Base-by-base conservation (phyloP, 2,329 filamentous ascomycete species). In the Aschersonia sp. region DNA sequence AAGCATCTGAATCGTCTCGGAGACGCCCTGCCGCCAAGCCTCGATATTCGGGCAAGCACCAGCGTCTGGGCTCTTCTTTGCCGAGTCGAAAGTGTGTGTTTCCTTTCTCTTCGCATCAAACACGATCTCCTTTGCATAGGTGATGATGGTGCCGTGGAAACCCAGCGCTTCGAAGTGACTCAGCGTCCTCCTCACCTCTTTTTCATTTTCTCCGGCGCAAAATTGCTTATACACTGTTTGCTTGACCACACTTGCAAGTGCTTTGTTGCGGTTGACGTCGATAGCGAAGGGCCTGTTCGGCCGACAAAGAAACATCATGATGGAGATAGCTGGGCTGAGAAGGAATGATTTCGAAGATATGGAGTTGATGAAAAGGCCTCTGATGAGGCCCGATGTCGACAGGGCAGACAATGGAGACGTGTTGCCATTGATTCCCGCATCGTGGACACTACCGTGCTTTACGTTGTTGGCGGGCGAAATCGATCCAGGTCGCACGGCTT, bases 111-210 rank as follows among this genome's bases (percentile, higher is more conserved):
- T 59, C 35, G 65, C 58, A 45, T 71, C 66, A 35, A 69, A 67
- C 0, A 69, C 59, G 5, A 65, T 67, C 47, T 67, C 65, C 7
- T 60, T 61, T 2, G 74, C 74, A 51, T 74, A 78, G 47, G 77
- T 76, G 9, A 78, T 65, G 7, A 78, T 75, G n/a, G 76, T 69
- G 4, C 74, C 75, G 10, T 66, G 62, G 55, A 76, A 78, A 0
- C 75, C 75, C 45, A 77, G 63, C 5, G 64, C 57, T 45, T 70
- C 65, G 30, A 75, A 54, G n/a, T 66, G 59, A 7, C 61, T 60
- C 47, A 68, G 66, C 0, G 65, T 70, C 20, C 56, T 57, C n/a
- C 61, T 61, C 0, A 75, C 70, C 58, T 77, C 70, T 0, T 60
- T 56, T 9, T 61, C 60, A 30, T 66, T 71, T 55, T 72, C 70